Percentiles rank a stretch among this genome's conserved stretches.
Conservation (phyloP, 2,329 filamentous ascomycete species). For the Aspergillus fijiensis region DNA sequence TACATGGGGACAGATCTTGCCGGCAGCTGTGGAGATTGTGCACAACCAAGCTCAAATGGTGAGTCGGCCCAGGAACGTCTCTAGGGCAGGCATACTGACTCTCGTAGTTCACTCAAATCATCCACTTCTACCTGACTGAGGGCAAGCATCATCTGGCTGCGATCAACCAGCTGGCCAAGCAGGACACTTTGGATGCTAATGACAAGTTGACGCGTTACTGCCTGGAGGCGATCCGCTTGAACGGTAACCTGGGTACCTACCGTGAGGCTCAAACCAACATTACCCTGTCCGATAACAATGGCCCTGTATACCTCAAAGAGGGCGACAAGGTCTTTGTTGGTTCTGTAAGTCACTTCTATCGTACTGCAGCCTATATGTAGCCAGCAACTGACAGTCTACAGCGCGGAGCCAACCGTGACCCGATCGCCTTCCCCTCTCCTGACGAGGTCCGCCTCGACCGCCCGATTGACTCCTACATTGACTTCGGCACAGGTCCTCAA, state of each 20-base stretch:
- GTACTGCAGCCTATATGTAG: not conserved
- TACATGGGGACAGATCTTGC: slow-evolving; percentile 69
- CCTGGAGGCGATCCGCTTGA: slow-evolving; percentile 69
- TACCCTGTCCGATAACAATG: slow-evolving; percentile 53
- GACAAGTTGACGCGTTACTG: slow-evolving; percentile 66
- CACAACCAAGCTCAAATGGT: slow-evolving; percentile 69
- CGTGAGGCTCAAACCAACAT: slow-evolving; percentile 53
- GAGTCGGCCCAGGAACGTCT: slow-evolving; percentile 33
- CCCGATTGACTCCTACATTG: slow-evolving; percentile 63
- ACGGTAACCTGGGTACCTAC: slow-evolving; percentile 62
- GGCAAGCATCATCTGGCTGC: slow-evolving; percentile 58
- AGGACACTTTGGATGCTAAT: slow-evolving; percentile 59
- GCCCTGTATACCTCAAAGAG: slow-evolving; percentile 51
- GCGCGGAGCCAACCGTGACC: slow-evolving; percentile 56
- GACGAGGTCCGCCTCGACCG: slow-evolving; percentile 60
- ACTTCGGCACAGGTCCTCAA: slow-evolving; percentile 63
- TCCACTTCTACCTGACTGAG: slow-evolving; percentile 69
- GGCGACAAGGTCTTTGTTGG: slow-evolving; percentile 65
- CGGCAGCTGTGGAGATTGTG: slow-evolving; percentile 65
- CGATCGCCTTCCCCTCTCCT: slow-evolving; percentile 36
- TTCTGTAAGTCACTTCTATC: slow-evolving; percentile 48
- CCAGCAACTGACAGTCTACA: slow-evolving; percentile 16
- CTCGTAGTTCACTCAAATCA: slow-evolving; percentile 64
- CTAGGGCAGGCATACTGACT: not conserved
- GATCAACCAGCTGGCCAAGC: slow-evolving; percentile 60